Evolutionary conservation across 441 rosid genomes (phyloP), one percentile per base, ranked within the genome.

Genomic region (Syzygium syzygioides): DNA sequence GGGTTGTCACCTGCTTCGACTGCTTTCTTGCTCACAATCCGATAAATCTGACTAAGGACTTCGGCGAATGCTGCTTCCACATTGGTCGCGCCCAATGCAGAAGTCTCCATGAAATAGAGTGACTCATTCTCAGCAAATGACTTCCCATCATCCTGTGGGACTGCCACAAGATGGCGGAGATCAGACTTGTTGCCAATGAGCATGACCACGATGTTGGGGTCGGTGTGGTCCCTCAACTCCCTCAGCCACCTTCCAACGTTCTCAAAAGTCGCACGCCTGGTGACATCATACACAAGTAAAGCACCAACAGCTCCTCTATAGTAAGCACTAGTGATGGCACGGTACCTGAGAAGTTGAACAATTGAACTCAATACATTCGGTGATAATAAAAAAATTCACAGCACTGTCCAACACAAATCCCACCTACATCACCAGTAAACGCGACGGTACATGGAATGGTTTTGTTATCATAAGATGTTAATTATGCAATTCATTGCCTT

Each of bases 281-380:
- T 91, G 85, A 91, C 92, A 5, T 91, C 92, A 28, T 91, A 91
- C 32, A 90, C 92, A 23, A 91, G 91, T 62, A 91, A 86, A 84
- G 92, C 92, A 3, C 92, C 92, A 25, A 91, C 90, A 13, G 92
- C 92, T 28, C 92, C 92, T 76, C 92, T 88, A 87, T 91, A 91
- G 87, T 91, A 91, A 57, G 93, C 93, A 87, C 92, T 91, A 45
- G 93, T 91, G 85, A 91, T 91, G 87, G 93, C 93, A 18, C 93
- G 93, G 19, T 91, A 91, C 87, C 93, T 91, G 86, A 54, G 87
- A 59, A 55, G 62, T 55, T 8, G 26, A 45, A 76, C 83, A 76
- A 41, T 12, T 12, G n/a, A 23, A 37, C 52, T 76, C 83, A 76
- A 23, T 23, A 37, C 9, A 41, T 76, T 37, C 17, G 1, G 52